Evolutionary conservation across 2,329 filamentous ascomycete genomes (phyloP), one percentile per base, ranked within the genome.

Genomic region (Colletotrichum siamense): DNA sequence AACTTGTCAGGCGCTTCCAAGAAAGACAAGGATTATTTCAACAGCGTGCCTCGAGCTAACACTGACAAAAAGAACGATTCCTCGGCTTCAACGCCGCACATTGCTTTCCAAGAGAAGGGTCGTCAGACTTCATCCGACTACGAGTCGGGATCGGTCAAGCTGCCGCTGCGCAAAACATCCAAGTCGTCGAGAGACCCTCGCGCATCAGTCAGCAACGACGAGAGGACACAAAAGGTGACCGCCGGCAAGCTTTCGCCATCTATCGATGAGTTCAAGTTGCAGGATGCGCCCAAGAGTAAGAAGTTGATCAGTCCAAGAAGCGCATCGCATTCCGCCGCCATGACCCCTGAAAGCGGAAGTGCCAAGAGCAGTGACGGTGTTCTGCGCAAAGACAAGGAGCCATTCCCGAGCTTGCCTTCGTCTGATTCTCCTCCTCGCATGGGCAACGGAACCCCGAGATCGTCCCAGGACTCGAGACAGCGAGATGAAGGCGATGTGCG

Each of bases 101-200:
- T 98, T 80, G 94, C 95, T 26, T 98, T 96, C 82, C 95, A 98
- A 83, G 95, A 98, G 81, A 97, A 96, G 84, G 92, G 92, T 3
- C 91, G 94, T 61, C 89, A 92, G 76, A 85, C 89, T 6, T 93
- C 92, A 1, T 91, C 92, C 4, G 91, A 93, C 13, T 86, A 92
- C 28, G 88, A 91, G 34, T 90, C 89, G 49, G 75, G 61, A 15
- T 67, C 61, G 10, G 39, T 88, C 28, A 92, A 88, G 80, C 84
- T 86, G 65, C 86, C 87, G 73, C 84, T 82, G 77, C 89, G 85
- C 80, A 90, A 86, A 83, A 85, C 86, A 59, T 91, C 86, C 69
- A 91, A 88, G 80, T 86, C 85, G 28, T 85, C 84, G 12, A 83
- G 80, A 79, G 77, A 78, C 8, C 34, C 39, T 15, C 74, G 74